Evolutionary conservation across 768 basidiomycete species (phyloP).

Genomic region (Leccinellum rugosiceps): DNA sequence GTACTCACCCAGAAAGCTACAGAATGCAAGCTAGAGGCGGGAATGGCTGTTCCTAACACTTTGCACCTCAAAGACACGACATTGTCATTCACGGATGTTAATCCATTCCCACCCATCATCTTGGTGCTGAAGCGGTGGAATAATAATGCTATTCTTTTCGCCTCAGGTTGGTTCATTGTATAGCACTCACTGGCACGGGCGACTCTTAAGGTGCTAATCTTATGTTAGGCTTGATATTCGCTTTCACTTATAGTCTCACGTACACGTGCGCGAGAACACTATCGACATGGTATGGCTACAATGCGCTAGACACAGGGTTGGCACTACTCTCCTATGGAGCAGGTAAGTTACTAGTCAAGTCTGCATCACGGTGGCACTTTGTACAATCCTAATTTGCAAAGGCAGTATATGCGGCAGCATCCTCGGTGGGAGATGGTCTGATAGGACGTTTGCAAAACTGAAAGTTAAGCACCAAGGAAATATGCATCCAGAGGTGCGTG

Average conservation of each 20-base stretch:
- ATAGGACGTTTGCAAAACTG: constrained; percentile 40
- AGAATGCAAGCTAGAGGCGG: constrained; percentile 1
- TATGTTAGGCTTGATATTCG: constrained; percentile 62
- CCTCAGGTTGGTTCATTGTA: constrained; percentile 18
- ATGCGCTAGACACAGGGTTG: constrained; percentile 69
- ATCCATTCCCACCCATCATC: constrained; percentile 62
- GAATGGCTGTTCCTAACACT: not conserved
- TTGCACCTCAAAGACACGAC: constrained; percentile 38
- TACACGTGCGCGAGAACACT: constrained; percentile 78
- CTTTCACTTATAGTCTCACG: constrained; percentile 62
- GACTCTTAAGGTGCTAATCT: not conserved
- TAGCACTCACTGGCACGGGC: not conserved
- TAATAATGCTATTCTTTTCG: constrained; percentile 58
- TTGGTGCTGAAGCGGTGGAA: constrained; percentile 59
- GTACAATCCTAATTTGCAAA: not conserved
- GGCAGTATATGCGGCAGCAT: constrained; percentile 53
- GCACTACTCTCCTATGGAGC: constrained; percentile 72
- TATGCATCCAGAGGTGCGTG: constrained; percentile 58
- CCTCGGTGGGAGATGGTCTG: constrained; percentile 59
- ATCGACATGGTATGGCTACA: constrained; percentile 57
- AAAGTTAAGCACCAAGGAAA: constrained; percentile 43
- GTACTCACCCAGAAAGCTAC: not conserved
- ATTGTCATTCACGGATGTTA: constrained; percentile 64
- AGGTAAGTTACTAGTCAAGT: constrained; percentile 38
- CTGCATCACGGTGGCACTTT: not conserved